Evolutionary conservation across 2,329 filamentous ascomycete species (phyloP).

Genomic region (Trichoderma pleuroti): DNA sequence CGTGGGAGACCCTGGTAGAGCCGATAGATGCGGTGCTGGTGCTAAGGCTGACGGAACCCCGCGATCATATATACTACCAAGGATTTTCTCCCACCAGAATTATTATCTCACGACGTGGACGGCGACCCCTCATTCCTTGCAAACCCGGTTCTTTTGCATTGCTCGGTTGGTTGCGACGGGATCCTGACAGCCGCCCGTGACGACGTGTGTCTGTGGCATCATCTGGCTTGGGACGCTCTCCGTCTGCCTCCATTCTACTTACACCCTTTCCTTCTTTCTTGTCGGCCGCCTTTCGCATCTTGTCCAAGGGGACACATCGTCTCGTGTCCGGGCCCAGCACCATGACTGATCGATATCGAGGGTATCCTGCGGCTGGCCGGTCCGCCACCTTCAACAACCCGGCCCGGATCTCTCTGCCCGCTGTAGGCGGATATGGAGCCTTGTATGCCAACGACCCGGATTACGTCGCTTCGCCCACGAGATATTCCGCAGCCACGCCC

Average conservation of each 20-base stretch:
- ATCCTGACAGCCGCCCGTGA: constrained; percentile 1
- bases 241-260: neutral
- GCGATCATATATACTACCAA: constrained; percentile 11
- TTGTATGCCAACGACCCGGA: constrained; percentile 52
- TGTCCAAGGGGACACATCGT: neutral
- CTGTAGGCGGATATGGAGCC: constrained; percentile 47
- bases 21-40: neutral
- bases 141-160: neutral
- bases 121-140: constrained; percentile 10
- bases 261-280: neutral
- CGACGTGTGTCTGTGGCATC: neutral
- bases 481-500: constrained; percentile 32
- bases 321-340: constrained; percentile 22
- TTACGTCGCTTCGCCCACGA: constrained; percentile 43
- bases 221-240: neutral
- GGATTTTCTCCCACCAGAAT: constrained; percentile 9
- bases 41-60: constrained; percentile 10
- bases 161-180: neutral
- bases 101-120: constrained; percentile 9
- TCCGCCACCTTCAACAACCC: constrained; percentile 46
- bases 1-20: neutral
- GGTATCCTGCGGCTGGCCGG: constrained; percentile 40
- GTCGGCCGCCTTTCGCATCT: neutral
- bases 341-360: constrained; percentile 49
- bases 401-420: constrained; percentile 52